Evolutionary conservation across 306 rosid genomes (phyloP).

Genomic region (Coriaria nepalensis): DNA sequence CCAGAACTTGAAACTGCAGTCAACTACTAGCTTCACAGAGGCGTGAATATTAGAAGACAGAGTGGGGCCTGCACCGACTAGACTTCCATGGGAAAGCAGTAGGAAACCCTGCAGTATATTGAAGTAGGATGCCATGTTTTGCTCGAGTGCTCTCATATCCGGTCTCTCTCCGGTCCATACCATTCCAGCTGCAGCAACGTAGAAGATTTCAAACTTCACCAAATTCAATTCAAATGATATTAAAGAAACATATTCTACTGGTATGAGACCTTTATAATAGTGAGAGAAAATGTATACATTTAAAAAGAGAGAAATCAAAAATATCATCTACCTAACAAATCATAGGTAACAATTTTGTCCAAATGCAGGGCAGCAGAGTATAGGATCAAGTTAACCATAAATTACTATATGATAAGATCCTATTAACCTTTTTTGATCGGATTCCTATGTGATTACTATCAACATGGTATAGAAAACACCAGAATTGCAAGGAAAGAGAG

Average conservation of each 20-base stretch:
- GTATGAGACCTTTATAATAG: too few species aligned
- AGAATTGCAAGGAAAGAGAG: neutral
- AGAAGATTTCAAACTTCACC: neutral
- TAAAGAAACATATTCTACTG: too few species aligned
- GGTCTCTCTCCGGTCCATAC: slow-evolving; percentile 70
- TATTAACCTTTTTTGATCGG: too few species aligned
- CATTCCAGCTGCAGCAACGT: slow-evolving; percentile 62
- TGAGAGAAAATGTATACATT: too few species aligned
- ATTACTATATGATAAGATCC: too few species aligned
- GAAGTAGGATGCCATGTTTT: slow-evolving; percentile 60
- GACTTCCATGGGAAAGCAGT: slow-evolving; percentile 63
- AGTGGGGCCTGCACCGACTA: slow-evolving; percentile 67
- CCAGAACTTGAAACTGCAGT: slow-evolving; percentile 60
- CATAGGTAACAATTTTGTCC: too few species aligned
- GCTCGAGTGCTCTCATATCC: slow-evolving; percentile 46
- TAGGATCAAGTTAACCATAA: too few species aligned
- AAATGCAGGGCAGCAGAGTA: too few species aligned
- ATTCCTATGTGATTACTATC: neutral
- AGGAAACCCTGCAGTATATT: slow-evolving; percentile 74
- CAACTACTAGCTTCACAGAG: slow-evolving; percentile 62
- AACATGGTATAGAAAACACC: neutral
- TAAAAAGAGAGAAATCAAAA: too few species aligned
- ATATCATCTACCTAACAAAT: too few species aligned
- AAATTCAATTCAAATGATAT: too few species aligned
- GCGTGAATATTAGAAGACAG: slow-evolving; percentile 43